These are phyloP conservation scores for Penicillium sclerotigenum DNA, from an alignment of 2,329 filamentous ascomycete species.

Conservation along the genomic window DNA sequence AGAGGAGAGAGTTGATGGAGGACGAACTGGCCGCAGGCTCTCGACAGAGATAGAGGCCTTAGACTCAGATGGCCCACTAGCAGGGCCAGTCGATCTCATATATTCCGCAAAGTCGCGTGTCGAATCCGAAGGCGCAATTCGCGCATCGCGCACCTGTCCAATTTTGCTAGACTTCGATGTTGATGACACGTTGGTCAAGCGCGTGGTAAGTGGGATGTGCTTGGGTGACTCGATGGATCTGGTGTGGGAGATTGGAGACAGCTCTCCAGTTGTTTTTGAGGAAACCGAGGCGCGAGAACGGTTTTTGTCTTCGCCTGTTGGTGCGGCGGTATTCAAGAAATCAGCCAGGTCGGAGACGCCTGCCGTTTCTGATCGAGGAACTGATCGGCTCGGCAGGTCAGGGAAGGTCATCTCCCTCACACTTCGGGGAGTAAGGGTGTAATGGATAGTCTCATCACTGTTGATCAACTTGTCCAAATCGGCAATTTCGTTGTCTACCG, in stretches of 20 bases:
- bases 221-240: conserved; percentile 26
- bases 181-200: conserved; percentile 9
- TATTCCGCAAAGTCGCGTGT: conserved; percentile 84
- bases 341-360: conserved; percentile 40
- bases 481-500: conserved; percentile 54
- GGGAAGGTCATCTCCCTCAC: conserved; percentile 68
- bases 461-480: conserved; percentile 78
- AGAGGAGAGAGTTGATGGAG: conserved; percentile 16
- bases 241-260: conserved; percentile 17
- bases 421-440: conserved; percentile 74
- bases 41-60: conserved; percentile 1
- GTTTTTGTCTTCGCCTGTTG: conserved; percentile 28
- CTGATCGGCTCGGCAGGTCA: conserved; percentile 33
- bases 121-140: conserved; percentile 63
- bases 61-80: conserved; percentile 9
- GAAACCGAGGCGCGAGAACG: conserved; percentile 22
- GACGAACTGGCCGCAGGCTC: conserved; percentile 10
- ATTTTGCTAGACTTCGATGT: conserved; percentile 23
- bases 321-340: conserved; percentile 37
- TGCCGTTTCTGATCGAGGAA: conserved; percentile 34
- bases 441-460: conserved; percentile 78
- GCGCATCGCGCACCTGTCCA: conserved; percentile 66
- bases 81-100: conserved; percentile 77
- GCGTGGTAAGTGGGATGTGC: conserved; percentile 23
- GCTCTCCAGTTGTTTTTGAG: conserved; percentile 17